A percentile compares a stretch with the other conserved stretches of the same genome.
Conservation (phyloP, 2,329 filamentous ascomycete species). For the Cladorrhinum sp. region DNA sequence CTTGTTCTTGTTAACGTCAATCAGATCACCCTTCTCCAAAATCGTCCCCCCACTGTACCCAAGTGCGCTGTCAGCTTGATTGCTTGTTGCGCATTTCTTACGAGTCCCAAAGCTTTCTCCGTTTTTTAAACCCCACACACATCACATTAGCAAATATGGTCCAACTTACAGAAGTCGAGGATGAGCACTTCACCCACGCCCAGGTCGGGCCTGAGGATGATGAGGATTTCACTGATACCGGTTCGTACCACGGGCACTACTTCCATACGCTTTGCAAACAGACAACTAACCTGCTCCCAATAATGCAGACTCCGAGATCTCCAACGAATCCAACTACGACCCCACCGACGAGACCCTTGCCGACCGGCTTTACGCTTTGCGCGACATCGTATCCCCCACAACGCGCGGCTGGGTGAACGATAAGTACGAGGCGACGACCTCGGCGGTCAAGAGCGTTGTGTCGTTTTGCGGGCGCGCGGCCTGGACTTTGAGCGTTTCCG, state of each 20-base stretch:
- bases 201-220: constrained; percentile 72
- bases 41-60: not conserved
- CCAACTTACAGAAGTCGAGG: constrained; percentile 92
- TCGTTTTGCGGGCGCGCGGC: constrained; percentile 79
- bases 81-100: not conserved
- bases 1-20: not conserved
- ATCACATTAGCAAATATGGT: constrained; percentile 65
- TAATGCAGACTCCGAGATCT: constrained; percentile 76
- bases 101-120: not conserved
- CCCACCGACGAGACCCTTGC: constrained; percentile 55
- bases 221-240: constrained; percentile 90
- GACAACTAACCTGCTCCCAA: no score
- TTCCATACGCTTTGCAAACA: no score
- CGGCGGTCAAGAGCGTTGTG: constrained; percentile 58
- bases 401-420: constrained; percentile 66
- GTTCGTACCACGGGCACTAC: no score
- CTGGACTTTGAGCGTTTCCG: constrained; percentile 88
- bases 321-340: constrained; percentile 72
- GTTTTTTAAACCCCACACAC: not conserved
- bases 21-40: not conserved
- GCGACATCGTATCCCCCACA: constrained; percentile 72
- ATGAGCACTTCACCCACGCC: constrained; percentile 82
- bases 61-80: not conserved
- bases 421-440: constrained; percentile 53
- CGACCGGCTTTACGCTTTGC: constrained; percentile 69